Base-by-base conservation (phyloP, 1,139 yeast genomes). In the Saccharomyces hybrid region DNA sequence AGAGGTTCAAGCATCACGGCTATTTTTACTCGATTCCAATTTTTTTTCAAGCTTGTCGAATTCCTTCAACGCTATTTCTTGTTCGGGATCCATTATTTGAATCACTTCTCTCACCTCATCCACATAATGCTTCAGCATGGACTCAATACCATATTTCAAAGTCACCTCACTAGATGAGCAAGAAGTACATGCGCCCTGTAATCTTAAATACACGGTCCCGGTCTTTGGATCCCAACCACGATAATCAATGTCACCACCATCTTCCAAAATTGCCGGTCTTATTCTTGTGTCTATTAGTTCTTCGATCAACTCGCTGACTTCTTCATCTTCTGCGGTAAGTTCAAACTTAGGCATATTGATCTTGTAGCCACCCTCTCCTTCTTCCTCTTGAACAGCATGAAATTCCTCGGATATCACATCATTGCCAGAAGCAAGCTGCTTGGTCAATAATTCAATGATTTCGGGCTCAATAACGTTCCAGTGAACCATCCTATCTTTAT, bases 221-320 rank as follows among this genome's bases (percentile, higher is more conserved):
- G 79, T 71, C 46, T 77, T 78, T 55, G 82, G 84, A 50, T 78
- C 79, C 67, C 84, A 86, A 2, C 75, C 78, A 19, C 85, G 84
- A 70, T 84, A 86, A 62, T 85, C 88, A 57, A 86, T 83, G 66
- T 86, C 95, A 9, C 95, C 95, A 53, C 95, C 95, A 66, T 86
- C 95, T 60, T 86, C 95, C 69, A 84, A 87, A 58, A 86, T 85
- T 0, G 98, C 98, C 0, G 99, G 99, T 63, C 97, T 81, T 57
- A 93, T 91, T 64, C 98, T 81, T 3, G 99, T 93, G 65, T 88
- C 91, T 55, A 93, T 86, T 53, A 93, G 78, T 70, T 93, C 99
- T 65, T 91, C 90, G 65, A 93, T 90, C 88, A 93, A 86, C n/a
- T 87, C 81, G 52, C 93, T 90, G 2, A 91, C 82, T 69, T 76